Percentiles rank a stretch among this genome's conserved stretches.
These are phyloP conservation scores for Solanum virginianum DNA, from an alignment of 257 asterid genomes.

Conservation along the genomic window DNA sequence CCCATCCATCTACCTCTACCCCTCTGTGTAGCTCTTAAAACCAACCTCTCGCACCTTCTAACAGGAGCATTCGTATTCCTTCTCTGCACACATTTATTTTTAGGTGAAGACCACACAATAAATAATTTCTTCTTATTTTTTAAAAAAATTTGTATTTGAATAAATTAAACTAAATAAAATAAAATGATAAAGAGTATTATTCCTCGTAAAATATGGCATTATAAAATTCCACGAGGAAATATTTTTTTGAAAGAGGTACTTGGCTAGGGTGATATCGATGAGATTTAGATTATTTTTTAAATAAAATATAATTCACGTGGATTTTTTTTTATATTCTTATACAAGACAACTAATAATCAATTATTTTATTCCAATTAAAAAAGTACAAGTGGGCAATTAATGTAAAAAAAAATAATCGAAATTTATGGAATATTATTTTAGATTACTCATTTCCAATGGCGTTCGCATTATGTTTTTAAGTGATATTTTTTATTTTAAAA, in stretches of 20 bases:
- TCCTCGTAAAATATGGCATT: not conserved
- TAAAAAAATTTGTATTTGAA: too few species aligned
- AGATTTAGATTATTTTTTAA: not conserved
- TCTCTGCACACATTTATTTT: too few species aligned
- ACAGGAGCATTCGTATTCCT: too few species aligned
- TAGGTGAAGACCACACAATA: too few species aligned
- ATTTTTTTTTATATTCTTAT: not conserved
- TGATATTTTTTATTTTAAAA: too few species aligned
- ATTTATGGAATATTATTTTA: not conserved
- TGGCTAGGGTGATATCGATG: not conserved
- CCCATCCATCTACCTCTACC: too few species aligned
- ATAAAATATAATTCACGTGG: not conserved
- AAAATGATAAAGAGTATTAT: not conserved
- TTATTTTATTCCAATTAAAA: not conserved
- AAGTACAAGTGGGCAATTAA: not conserved
- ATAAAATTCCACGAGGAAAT: not conserved
- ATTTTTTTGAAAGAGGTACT: not conserved
- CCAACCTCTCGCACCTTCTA: too few species aligned
- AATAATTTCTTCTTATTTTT: too few species aligned
- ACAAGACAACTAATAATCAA: not conserved
- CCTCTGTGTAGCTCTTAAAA: too few species aligned
- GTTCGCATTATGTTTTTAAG: not conserved
- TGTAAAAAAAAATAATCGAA: not conserved
- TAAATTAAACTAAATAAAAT: too few species aligned
- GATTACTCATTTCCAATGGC: not conserved